Base-by-base conservation (phyloP, 306 rosid species). In the Medicago truncatula region DNA sequence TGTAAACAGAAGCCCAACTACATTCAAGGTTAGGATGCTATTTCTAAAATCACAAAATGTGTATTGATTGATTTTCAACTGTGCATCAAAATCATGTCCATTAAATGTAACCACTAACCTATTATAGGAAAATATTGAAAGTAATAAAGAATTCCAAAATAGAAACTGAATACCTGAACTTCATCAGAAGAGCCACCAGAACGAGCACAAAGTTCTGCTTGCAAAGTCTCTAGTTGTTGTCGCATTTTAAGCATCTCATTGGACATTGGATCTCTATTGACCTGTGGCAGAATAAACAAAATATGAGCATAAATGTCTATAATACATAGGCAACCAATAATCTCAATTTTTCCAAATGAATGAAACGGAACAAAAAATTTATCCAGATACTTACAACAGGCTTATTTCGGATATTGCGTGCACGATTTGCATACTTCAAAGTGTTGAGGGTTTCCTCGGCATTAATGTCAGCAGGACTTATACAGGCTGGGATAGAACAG, bases 391-490 rank as follows among this genome's bases (percentile, higher is more conserved):
- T 94, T 80, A 91, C 97, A 41, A 94, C 82, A 57, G 98, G 97
- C 85, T 94, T 91, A 83, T 94, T 94, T 70, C 88, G 90, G 75
- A 94, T 94, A 82, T 94, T 94, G 58, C 98, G 98, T 38, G 98
- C 98, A 40, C 98, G 94, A 80, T 93, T 93, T 46, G 98, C 98
- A 12, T 93, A 93, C 85, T 93, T 93, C 81, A 93, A 87, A 76
- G 98, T 94, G 89, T 94, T 94, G 21, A 94, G 91, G 77, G 98
- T 94, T 86, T 94, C 98, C 87, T 94, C 98, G 0, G 96, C 97
- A 85, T 94, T 94, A 80, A 94, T 94, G 81, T 94, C 98, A 79
- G 98, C 97, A 58, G 98, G 98, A 81, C 98, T 94, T 78, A 94
- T 90, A 86, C 98, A 94, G 74, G 98, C 98, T 94, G 88, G 67